Evolutionary conservation across 2,329 filamentous ascomycete genomes (phyloP).

Genomic region (Fonsecaea nubica): DNA sequence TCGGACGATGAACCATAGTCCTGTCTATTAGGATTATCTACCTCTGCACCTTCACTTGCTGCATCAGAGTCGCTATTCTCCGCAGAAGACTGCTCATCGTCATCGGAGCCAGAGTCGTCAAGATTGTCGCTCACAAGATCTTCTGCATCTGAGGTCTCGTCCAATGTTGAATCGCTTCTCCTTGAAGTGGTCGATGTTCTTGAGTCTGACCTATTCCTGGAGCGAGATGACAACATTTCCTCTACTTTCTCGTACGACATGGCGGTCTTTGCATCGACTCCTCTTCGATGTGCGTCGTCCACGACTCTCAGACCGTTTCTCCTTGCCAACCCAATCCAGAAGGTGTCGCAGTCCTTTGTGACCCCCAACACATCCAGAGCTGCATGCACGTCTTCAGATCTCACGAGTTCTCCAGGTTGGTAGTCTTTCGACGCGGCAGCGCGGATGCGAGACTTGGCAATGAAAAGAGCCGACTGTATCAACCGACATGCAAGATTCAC

Average conservation of each 20-base stretch:
- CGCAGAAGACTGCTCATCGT: neutral
- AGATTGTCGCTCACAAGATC: neutral
- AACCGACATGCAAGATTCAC: constrained; percentile 73
- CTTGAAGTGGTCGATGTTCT: neutral
- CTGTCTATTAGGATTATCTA: neutral
- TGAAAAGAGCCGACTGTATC: constrained; percentile 71
- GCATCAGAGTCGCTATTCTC: constrained; percentile 9
- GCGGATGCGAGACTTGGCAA: constrained; percentile 72
- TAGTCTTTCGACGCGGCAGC: constrained; percentile 50
- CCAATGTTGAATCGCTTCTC: neutral
- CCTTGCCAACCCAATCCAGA: constrained; percentile 61
- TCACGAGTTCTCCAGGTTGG: constrained; percentile 47
- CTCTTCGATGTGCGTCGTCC: constrained; percentile 31
- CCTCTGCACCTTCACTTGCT: neutral
- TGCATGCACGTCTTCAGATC: constrained; percentile 58
- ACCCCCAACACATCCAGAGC: constrained; percentile 63
- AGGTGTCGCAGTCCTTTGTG: constrained; percentile 49
- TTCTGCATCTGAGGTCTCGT: neutral
- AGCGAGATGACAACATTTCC: constrained; percentile 29
- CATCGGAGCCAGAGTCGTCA: neutral
- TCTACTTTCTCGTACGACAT: constrained; percentile 40
- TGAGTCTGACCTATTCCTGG: constrained; percentile 22
- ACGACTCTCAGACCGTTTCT: constrained; percentile 60
- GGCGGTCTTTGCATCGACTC: constrained; percentile 15
- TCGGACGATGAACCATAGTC: neutral